A percentile compares a stretch with the other conserved stretches of the same genome.
Evolutionary conservation across 441 rosid genomes (phyloP).

Genomic region (Syzygium malaccense): DNA sequence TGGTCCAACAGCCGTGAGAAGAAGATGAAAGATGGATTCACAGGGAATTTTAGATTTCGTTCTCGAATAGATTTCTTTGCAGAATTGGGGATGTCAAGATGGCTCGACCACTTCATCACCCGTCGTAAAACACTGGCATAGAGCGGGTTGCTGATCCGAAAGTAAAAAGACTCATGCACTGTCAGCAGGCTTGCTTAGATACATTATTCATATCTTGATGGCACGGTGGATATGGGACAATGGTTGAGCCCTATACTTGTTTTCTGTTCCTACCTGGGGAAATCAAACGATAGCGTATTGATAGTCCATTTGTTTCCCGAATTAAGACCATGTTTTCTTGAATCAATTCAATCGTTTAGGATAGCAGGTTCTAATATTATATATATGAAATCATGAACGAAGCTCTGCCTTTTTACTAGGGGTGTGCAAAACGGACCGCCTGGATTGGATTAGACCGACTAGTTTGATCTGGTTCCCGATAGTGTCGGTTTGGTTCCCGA

Average conservation of each 20-base stretch:
- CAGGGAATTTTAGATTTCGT: not conserved
- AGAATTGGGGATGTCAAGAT: not conserved
- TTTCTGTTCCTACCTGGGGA: not conserved
- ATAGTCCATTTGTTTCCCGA: not conserved
- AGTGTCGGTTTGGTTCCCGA: no score
- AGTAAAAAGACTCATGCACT: not conserved
- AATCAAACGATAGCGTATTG: not conserved
- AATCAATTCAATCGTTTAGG: not conserved
- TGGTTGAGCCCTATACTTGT: not conserved
- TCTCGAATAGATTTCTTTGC: not conserved
- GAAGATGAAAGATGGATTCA: constrained; percentile 40
- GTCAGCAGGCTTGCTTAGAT: not conserved
- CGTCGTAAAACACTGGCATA: not conserved
- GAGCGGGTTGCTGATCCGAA: not conserved
- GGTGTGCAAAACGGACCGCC: no score
- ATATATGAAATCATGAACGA: not conserved
- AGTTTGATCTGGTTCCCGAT: no score
- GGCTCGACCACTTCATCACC: not conserved
- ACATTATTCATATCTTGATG: not conserved
- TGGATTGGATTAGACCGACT: no score
- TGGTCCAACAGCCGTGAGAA: constrained; percentile 47
- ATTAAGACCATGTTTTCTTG: not conserved
- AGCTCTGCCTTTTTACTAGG: not conserved
- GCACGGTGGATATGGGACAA: not conserved
- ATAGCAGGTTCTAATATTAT: not conserved